These are phyloP conservation scores for Hibiscus syriacus DNA, from an alignment of 345 rosid species.

Conservation along the genomic window DNA sequence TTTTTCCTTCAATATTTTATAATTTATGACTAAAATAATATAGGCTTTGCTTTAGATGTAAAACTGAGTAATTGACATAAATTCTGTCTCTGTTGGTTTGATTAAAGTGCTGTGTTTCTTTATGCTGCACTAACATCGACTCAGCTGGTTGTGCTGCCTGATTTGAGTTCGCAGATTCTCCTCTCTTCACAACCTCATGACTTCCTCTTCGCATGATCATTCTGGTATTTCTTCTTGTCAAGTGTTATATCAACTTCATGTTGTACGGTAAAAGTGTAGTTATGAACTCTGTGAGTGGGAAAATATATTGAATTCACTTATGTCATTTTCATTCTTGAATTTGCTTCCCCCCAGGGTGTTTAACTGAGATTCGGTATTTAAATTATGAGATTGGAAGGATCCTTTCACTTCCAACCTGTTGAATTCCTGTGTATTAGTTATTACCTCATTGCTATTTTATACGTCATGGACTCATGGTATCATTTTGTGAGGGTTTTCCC, in stretches of 20 bases:
- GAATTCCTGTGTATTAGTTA: not conserved
- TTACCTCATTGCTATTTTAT: not conserved
- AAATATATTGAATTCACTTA: not conserved
- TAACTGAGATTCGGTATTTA: not conserved
- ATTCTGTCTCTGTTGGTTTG: not conserved
- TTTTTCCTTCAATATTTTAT: not conserved
- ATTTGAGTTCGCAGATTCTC: slow-evolving; percentile 14
- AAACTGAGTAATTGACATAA: not conserved
- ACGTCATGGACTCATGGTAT: not conserved
- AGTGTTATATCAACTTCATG: slow-evolving; percentile 10
- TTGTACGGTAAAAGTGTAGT: not conserved
- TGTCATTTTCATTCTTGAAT: not conserved
- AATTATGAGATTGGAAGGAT: not conserved
- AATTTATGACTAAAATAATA: not conserved
- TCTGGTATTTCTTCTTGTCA: slow-evolving; percentile 37
- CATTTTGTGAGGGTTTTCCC: not conserved
- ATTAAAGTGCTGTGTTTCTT: not conserved
- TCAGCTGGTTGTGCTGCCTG: slow-evolving; percentile 5
- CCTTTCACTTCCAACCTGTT: not conserved
- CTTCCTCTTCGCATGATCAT: slow-evolving; percentile 41
- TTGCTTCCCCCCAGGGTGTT: not conserved
- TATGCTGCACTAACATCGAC: not conserved
- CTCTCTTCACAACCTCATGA: slow-evolving; percentile 29
- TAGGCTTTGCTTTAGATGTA: too few species aligned
- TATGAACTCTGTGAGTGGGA: not conserved